Conservation (phyloP, 2,329 filamentous ascomycete species). For the Trichophyton mentagrophytes region DNA sequence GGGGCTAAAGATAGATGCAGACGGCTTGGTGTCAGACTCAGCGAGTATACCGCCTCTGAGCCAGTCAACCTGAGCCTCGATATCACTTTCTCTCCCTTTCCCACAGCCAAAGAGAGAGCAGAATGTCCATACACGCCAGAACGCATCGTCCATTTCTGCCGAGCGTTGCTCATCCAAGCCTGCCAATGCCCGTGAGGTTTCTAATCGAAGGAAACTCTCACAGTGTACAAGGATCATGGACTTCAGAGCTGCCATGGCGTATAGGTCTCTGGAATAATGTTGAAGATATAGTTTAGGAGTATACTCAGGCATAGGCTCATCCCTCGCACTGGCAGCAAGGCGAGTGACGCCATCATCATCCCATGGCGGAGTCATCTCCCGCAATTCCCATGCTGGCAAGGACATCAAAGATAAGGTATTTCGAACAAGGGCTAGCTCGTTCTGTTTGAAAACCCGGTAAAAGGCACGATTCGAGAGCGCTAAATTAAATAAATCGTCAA, state of each 20-base stretch:
- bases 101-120: constrained; percentile 49
- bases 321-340: constrained; percentile 28
- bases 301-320: constrained; percentile 40
- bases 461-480: constrained; percentile 44
- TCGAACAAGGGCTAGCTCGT: constrained; percentile 44
- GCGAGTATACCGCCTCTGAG: constrained; percentile 45
- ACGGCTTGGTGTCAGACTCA: constrained; percentile 34
- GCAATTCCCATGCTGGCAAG: constrained; percentile 47
- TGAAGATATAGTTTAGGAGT: constrained; percentile 41
- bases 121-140: constrained; percentile 56
- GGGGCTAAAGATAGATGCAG: constrained; percentile 28
- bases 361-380: constrained; percentile 44
- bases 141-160: constrained; percentile 45
- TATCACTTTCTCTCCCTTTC: constrained; percentile 46
- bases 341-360: constrained; percentile 27
- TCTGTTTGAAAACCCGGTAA: constrained; percentile 44
- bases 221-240: constrained; percentile 44
- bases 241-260: constrained; percentile 43
- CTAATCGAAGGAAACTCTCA: constrained; percentile 43
- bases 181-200: constrained; percentile 43
- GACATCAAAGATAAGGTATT: constrained; percentile 41
- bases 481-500: constrained; percentile 44
- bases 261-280: constrained; percentile 41
- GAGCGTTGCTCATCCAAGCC: constrained; percentile 35
- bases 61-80: constrained; percentile 51